These are phyloP conservation scores for Chlorella vulgaris DNA, from an alignment of 139 green algal genomes.

Conservation along the genomic window DNA sequence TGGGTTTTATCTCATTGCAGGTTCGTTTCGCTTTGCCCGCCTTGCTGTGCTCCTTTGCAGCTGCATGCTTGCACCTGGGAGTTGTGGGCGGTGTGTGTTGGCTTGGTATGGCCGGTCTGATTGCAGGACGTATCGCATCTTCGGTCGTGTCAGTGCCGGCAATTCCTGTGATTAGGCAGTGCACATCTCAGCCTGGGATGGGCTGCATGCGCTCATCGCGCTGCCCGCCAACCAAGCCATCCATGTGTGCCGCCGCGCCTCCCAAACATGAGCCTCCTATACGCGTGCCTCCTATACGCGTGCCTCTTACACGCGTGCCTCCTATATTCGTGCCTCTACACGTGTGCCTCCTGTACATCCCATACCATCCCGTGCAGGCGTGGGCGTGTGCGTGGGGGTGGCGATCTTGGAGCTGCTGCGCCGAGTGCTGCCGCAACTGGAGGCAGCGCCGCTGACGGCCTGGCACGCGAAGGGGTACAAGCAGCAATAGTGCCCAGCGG, in stretches of 20 bases:
- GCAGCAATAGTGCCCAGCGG: too few species aligned
- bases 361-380: neutral
- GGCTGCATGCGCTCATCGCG: too few species aligned
- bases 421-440: constrained; percentile 42
- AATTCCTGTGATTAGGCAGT: too few species aligned
- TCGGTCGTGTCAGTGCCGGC: too few species aligned
- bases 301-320: neutral
- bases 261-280: neutral
- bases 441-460: constrained; percentile 48
- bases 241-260: too few species aligned
- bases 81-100: neutral
- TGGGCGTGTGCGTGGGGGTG: constrained; percentile 34
- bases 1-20: constrained; percentile 77
- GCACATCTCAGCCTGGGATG: too few species aligned
- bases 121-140: too few species aligned
- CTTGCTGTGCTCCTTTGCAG: constrained; percentile 34
- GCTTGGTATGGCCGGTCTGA: too few species aligned
- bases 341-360: neutral
- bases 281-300: too few species aligned
- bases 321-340: neutral
- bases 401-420: constrained; percentile 50
- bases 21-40: neutral
- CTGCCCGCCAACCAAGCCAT: too few species aligned
- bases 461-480: constrained; percentile 43
- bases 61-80: neutral